These are phyloP conservation scores for Fusarium nelsonii DNA, from an alignment of 2,329 filamentous ascomycete species.

Conservation along the genomic window DNA sequence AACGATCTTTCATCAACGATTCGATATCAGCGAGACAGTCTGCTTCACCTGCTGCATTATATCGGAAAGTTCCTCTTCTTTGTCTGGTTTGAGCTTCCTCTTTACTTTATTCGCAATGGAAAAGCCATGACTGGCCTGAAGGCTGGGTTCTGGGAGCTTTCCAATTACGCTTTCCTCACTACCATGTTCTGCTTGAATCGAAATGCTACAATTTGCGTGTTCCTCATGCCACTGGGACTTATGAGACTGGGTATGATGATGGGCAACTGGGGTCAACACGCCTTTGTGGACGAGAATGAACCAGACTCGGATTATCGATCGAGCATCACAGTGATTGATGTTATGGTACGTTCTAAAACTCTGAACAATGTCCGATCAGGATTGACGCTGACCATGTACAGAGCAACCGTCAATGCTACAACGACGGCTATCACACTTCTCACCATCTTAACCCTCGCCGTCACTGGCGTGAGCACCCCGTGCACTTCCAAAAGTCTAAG, in stretches of 20 bases:
- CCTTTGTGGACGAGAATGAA: slow-evolving; percentile 79
- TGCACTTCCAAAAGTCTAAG: slow-evolving; percentile 78
- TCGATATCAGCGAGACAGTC: slow-evolving; percentile 78
- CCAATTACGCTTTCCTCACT: slow-evolving; percentile 67
- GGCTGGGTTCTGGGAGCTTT: slow-evolving; percentile 71
- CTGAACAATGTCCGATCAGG: too few species aligned
- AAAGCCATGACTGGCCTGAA: slow-evolving; percentile 67
- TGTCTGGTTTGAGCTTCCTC: slow-evolving; percentile 79
- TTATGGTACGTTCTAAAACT: slow-evolving; percentile 68
- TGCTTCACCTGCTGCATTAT: slow-evolving; percentile 76
- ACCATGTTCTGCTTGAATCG: slow-evolving; percentile 63
- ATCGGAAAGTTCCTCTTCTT: slow-evolving; percentile 79
- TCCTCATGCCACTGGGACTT: slow-evolving; percentile 74
- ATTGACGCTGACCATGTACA: slow-evolving; percentile 50
- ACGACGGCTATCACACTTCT: slow-evolving; percentile 85
- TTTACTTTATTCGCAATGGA: slow-evolving; percentile 77
- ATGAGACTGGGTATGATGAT: slow-evolving; percentile 81
- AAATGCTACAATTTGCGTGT: slow-evolving; percentile 71
- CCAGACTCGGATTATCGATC: slow-evolving; percentile 83
- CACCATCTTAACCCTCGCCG: slow-evolving; percentile 83
- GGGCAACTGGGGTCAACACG: slow-evolving; percentile 88
- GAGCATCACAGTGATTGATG: slow-evolving; percentile 83
- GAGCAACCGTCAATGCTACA: slow-evolving; percentile 86
- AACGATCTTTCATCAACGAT: slow-evolving; percentile 82
- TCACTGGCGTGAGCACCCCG: slow-evolving; percentile 85